phyloP scores from a whole-genome alignment of 1,284 basidiomycete species.

The Cryptococcus hybrid region DNA sequence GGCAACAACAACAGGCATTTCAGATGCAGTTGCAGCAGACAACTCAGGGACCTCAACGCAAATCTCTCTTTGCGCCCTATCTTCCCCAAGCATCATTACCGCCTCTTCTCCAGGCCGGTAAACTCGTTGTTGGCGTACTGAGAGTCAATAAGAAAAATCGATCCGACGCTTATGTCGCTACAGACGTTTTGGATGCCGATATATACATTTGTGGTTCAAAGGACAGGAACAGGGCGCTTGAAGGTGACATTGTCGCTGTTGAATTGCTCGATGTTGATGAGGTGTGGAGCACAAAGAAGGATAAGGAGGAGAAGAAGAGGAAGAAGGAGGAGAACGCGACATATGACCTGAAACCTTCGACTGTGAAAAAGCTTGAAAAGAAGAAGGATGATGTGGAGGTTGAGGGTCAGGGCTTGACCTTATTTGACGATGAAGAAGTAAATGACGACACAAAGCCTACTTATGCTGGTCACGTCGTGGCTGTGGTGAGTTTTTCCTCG shows the following conservation, averaged over 20 bases:
- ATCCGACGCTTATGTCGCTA: slow-evolving; percentile 99
- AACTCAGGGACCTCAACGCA: slow-evolving; percentile 88
- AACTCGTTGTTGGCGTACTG: slow-evolving; percentile 95
- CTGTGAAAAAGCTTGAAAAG: slow-evolving; percentile 92
- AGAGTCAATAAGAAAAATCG: slow-evolving; percentile 99
- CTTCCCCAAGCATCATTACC: slow-evolving; percentile 93
- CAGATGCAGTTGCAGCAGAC: slow-evolving; percentile 82
- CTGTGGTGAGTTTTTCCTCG: slow-evolving; percentile 59
- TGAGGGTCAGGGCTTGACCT: slow-evolving; percentile 92
- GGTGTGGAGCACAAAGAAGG: slow-evolving; percentile 99
- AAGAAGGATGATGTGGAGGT: slow-evolving; percentile 99
- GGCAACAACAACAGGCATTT: slow-evolving; percentile 75
- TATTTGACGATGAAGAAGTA: slow-evolving; percentile 98
- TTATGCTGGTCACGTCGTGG: slow-evolving; percentile 90
- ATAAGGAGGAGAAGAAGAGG: slow-evolving; percentile 99
- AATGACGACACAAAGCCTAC: slow-evolving; percentile 91
- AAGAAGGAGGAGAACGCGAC: slow-evolving; percentile 99
- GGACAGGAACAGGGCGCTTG: slow-evolving; percentile 96
- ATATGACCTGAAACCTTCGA: slow-evolving; percentile 67
- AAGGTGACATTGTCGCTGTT: slow-evolving; percentile 98
- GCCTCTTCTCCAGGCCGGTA: slow-evolving; percentile 94
- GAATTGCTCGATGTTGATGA: slow-evolving; percentile 97
- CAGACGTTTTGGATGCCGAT: slow-evolving; percentile 96
- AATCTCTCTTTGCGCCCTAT: slow-evolving; percentile 98
- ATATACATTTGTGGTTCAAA: slow-evolving; percentile 99